A percentile compares a stretch with the other conserved stretches of the same genome.
Evolutionary conservation across 768 basidiomycete species (phyloP).

Genomic region (Boletus vinaceobasis): DNA sequence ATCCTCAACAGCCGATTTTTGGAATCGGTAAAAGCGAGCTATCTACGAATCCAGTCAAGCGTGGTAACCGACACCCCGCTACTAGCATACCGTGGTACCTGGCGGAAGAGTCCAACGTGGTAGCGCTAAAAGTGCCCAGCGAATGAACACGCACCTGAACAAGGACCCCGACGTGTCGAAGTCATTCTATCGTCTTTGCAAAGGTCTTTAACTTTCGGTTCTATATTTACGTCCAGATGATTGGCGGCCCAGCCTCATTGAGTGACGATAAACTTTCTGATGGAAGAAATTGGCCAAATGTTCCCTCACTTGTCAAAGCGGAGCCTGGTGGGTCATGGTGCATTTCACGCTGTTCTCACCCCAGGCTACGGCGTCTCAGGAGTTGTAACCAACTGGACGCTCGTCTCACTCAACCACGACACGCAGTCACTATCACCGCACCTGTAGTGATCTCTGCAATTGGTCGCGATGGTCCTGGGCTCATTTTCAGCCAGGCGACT

Average conservation of each 20-base stretch:
- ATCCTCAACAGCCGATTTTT: neutral
- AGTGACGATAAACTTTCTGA: neutral
- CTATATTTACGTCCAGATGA: neutral
- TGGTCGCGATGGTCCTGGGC: slow-evolving; percentile 74
- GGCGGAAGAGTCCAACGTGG: neutral
- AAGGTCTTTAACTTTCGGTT: neutral
- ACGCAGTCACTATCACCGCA: slow-evolving; percentile 81
- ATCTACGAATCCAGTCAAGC: neutral
- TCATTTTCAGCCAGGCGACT: slow-evolving; percentile 79
- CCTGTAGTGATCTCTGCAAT: slow-evolving; percentile 70
- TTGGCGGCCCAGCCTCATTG: neutral
- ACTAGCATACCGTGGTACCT: neutral
- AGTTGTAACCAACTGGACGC: slow-evolving; percentile 56
- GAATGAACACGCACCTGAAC: neutral
- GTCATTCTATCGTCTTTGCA: neutral
- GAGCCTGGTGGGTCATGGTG: neutral
- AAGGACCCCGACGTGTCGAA: neutral
- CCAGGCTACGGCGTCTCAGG: slow-evolving; percentile 40
- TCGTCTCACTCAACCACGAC: slow-evolving; percentile 58
- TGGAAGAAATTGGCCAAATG: neutral
- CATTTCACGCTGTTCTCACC: too few species aligned
- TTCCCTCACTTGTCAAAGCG: neutral
- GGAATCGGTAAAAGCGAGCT: neutral
- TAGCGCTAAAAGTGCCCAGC: too few species aligned
- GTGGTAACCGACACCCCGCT: neutral